Evolutionary conservation across 495 filamentous ascomycete species (phyloP), one percentile per base, ranked within the genome.

Genomic region (Tricharina praecox): DNA sequence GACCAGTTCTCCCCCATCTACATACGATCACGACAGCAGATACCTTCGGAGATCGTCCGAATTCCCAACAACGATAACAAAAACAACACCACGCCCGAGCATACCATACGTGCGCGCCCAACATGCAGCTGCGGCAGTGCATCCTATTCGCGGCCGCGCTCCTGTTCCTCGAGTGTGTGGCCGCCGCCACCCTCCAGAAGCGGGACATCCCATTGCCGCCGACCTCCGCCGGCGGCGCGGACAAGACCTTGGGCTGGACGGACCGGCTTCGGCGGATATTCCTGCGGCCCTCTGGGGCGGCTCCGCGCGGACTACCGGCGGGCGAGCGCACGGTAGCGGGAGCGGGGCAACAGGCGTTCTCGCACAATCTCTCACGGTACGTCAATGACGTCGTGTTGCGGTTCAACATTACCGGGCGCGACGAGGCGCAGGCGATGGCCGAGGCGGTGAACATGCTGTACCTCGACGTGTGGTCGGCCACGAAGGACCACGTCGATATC

Each of bases 391-490:
- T 94, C 13, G 88, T 97, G 11, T 66, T 95, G 30, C 78, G 90
- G 13, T 95, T 95, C 70, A 83, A 82, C 57, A 64, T 93, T 48
- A 76, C 70, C 47, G 75, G 74, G 37, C 56, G 68, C 9, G 70
- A 77, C 21, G 82, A 97, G 53, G 81, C 82, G 44, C 66, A 66
- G 36, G 78, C 79, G 2, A 66, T 97, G 48, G 74, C 78, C 9
- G 70, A 79, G 48, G 90, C 85, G 13, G 67, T 79, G 7, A 72
- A 81, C 37, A 75, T 78, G 32, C 71, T 95, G 24, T 75, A 86
- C 51, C 64, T 96, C 5, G 90, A 97, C 61, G 76, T 94, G 2
- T 97, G 90, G 90, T 78, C 79, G 15, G 85, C 82, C 43, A 83
- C 78, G 2, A 68, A 78, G 4, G 69, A 83, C 34, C 88, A 77